Evolutionary conservation across 2,329 filamentous ascomycete species (phyloP).

Genomic region (Pseudocercospora musae): DNA sequence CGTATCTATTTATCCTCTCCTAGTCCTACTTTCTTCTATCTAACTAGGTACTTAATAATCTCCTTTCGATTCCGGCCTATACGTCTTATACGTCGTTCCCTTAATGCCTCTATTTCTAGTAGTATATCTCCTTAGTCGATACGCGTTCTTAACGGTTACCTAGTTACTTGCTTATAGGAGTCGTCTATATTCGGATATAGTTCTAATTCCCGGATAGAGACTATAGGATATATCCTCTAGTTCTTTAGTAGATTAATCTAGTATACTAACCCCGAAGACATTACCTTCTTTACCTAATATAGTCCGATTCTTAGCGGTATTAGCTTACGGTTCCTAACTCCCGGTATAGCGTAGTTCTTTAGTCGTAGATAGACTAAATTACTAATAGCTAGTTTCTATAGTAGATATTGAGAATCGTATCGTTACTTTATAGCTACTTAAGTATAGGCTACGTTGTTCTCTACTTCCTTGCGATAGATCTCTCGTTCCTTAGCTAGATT

Average conservation of each 20-base stretch:
- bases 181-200: not conserved
- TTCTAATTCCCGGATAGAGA: constrained; percentile 4
- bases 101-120: not conserved
- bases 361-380: constrained; percentile 1
- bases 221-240: constrained; percentile 4
- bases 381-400: not conserved
- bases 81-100: not conserved
- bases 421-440: constrained; percentile 4
- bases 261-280: not conserved
- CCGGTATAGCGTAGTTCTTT: not conserved
- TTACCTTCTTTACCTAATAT: not conserved
- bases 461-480: not conserved
- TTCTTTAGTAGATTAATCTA: constrained; percentile 5
- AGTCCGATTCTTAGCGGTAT: not conserved
- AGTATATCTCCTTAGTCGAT: not conserved
- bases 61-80: not conserved
- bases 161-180: not conserved
- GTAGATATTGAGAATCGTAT: not conserved
- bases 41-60: not conserved
- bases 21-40: too few relatives aligned
- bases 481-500: not conserved
- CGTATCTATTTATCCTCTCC: too few relatives aligned
- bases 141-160: not conserved
- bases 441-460: not conserved
- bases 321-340: constrained; percentile 1